Evolutionary conservation across 352 stramenopile genomes (phyloP).

Genomic region (Pythium angustatum): DNA sequence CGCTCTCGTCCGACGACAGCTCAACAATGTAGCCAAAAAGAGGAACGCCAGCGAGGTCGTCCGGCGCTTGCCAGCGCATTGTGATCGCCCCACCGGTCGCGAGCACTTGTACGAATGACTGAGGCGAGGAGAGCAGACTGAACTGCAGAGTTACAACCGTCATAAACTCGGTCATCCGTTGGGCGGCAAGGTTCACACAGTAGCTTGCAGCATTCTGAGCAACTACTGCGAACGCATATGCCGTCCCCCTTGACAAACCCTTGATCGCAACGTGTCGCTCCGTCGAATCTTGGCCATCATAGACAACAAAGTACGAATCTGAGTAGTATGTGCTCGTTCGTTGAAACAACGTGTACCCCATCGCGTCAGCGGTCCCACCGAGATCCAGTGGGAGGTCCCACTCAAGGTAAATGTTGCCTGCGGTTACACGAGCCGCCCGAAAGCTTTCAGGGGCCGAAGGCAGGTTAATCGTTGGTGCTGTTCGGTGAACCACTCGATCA

Average conservation of each 20-base stretch:
- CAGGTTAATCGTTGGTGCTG: constrained; percentile 32
- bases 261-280: constrained; percentile 29
- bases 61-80: constrained; percentile 45
- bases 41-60: constrained; percentile 50
- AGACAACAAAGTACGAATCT: constrained; percentile 43
- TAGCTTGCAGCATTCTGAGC: constrained; percentile 52
- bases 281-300: constrained; percentile 52
- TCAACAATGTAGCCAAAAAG: constrained; percentile 46
- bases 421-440: constrained; percentile 34
- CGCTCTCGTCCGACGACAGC: constrained; percentile 12
- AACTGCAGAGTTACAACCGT: constrained; percentile 36
- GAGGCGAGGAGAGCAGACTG: constrained; percentile 36
- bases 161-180: constrained; percentile 33
- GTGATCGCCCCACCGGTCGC: constrained; percentile 46
- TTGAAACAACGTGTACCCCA: constrained; percentile 62
- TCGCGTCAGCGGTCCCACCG: constrained; percentile 38
- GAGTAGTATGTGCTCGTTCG: constrained; percentile 23
- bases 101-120: constrained; percentile 19
- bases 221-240: constrained; percentile 51
- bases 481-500: constrained; percentile 26
- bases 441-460: constrained; percentile 51
- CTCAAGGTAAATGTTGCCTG: constrained; percentile 51
- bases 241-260: constrained; percentile 30
- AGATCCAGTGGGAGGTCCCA: constrained; percentile 58
- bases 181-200: constrained; percentile 34